These are phyloP conservation scores for Aspergillus calidoustus DNA, from an alignment of 2,329 filamentous ascomycete genomes.

Conservation along the genomic window DNA sequence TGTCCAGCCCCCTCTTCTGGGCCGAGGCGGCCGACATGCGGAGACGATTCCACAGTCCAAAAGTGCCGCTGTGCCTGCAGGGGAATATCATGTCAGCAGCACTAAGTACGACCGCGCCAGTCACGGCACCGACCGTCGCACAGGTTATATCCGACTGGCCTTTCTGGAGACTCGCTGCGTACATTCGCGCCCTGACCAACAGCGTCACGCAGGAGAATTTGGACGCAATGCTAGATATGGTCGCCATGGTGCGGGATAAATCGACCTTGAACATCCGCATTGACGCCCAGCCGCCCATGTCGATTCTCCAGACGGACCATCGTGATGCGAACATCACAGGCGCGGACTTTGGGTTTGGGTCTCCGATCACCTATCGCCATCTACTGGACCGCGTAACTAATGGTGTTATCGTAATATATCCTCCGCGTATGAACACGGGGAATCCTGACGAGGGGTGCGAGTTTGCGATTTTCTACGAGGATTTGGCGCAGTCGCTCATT, in stretches of 20 bases:
- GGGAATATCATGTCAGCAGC: slow-evolving; percentile 41
- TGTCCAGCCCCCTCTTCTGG: slow-evolving; percentile 37
- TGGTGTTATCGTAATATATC: slow-evolving; percentile 32
- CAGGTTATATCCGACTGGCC: slow-evolving; percentile 45
- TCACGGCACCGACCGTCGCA: slow-evolving; percentile 35
- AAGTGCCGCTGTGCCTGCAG: slow-evolving; percentile 40
- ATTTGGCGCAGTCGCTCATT: slow-evolving; percentile 36
- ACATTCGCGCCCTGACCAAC: slow-evolving; percentile 45
- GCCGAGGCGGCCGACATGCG: slow-evolving; percentile 48
- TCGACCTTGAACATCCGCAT: slow-evolving; percentile 37
- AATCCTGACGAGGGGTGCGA: slow-evolving; percentile 43
- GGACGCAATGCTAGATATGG: slow-evolving; percentile 31
- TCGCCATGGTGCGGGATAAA: slow-evolving; percentile 46
- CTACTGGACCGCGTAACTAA: slow-evolving; percentile 36
- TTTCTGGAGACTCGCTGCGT: slow-evolving; percentile 41
- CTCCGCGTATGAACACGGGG: slow-evolving; percentile 28
- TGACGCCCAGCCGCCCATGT: slow-evolving; percentile 43
- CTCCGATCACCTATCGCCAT: slow-evolving; percentile 40
- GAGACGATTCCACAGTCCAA: slow-evolving; percentile 39
- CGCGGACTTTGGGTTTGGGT: slow-evolving; percentile 45
- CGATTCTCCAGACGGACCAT: slow-evolving; percentile 43
- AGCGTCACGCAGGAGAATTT: slow-evolving; percentile 39
- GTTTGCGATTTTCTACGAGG: slow-evolving; percentile 42
- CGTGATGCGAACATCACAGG: slow-evolving; percentile 36
- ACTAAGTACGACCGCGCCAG: slow-evolving; percentile 28